Conservation (phyloP, 1,284 basidiomycete genomes). For the Wallemia hederae region DNA sequence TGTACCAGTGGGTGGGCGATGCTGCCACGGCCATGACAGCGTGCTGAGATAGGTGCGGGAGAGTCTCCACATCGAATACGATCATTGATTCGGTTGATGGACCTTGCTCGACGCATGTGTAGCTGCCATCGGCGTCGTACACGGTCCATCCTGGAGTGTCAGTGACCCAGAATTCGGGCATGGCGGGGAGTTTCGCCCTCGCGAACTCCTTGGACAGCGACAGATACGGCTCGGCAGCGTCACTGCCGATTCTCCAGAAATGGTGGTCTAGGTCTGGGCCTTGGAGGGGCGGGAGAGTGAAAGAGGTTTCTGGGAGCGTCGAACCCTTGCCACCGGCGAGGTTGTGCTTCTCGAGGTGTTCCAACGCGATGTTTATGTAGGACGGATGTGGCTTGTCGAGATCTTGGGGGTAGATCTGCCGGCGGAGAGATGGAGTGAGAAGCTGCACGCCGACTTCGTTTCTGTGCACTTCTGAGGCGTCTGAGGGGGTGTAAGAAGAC, state of each 20-base stretch:
- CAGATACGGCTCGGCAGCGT: constrained; percentile 53
- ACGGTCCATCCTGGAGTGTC: constrained; percentile 63
- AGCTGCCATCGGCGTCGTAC: constrained; percentile 35
- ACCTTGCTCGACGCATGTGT: constrained; percentile 11
- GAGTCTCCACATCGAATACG: constrained; percentile 79
- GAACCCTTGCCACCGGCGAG: constrained; percentile 55
- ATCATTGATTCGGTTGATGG: constrained; percentile 35
- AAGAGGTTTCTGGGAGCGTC: constrained; percentile 40
- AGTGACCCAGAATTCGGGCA: constrained; percentile 37
- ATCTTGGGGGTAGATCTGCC: constrained; percentile 51
- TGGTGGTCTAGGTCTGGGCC: constrained; percentile 63
- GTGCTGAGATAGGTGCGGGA: constrained; percentile 52
- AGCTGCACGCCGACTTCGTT: constrained; percentile 82
- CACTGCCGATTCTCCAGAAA: constrained; percentile 48
- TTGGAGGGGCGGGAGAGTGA: constrained; percentile 57
- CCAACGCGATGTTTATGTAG: constrained; percentile 41
- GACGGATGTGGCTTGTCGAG: constrained; percentile 32
- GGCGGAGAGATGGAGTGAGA: constrained; percentile 45
- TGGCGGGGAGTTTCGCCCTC: constrained; percentile 25
- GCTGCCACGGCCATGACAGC: constrained; percentile 75
- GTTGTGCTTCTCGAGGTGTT: constrained; percentile 48
- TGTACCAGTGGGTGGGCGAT: constrained; percentile 63
- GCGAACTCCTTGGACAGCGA: constrained; percentile 38
- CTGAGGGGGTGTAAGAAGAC: background rate
- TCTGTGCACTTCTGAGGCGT: constrained; percentile 12